Percentiles rank a stretch among this genome's conserved stretches.
Conservation (phyloP, 805 yeast genomes). For the Starmerella scarabaei region DNA sequence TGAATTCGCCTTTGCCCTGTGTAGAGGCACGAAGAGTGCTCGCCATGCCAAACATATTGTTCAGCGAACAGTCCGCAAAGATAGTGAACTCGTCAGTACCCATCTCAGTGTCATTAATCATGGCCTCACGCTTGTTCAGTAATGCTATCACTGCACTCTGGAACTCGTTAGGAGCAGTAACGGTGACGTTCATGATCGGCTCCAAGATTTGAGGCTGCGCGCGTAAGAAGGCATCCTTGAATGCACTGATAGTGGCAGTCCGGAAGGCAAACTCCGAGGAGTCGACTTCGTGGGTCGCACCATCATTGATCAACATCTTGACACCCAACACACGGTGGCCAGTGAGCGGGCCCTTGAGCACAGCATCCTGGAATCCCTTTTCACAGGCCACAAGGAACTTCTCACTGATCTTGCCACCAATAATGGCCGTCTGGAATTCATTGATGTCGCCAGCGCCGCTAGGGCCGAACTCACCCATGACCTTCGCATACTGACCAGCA, state of each 20-base stretch:
- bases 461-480: conserved; percentile 67
- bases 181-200: conserved; percentile 89
- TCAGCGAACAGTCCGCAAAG: conserved; percentile 90
- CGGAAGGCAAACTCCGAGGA: conserved; percentile 92
- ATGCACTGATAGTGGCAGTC: conserved; percentile 83
- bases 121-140: conserved; percentile 81
- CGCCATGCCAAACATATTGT: conserved; percentile 92
- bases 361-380: conserved; percentile 88
- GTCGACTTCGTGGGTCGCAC: conserved; percentile 94
- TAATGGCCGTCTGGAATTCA: conserved; percentile 70
- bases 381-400: conserved; percentile 88
- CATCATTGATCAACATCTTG: conserved; percentile 88
- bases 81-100: conserved; percentile 90
- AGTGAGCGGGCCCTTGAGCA: conserved; percentile 90
- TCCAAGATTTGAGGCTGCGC: conserved; percentile 83
- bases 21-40: conserved; percentile 90
- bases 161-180: conserved; percentile 91
- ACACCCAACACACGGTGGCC: conserved; percentile 92
- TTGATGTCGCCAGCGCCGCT: conserved; percentile 37
- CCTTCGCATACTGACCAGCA: conserved; percentile 98
- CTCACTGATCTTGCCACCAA: conserved; percentile 95
- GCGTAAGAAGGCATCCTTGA: conserved; percentile 74
- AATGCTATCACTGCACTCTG: conserved; percentile 88
- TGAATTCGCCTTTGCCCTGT: conserved; percentile 97
- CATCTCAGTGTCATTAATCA: conserved; percentile 87